Base-by-base conservation (phyloP, 768 basidiomycete species). In the Tricholoma furcatifolium region DNA sequence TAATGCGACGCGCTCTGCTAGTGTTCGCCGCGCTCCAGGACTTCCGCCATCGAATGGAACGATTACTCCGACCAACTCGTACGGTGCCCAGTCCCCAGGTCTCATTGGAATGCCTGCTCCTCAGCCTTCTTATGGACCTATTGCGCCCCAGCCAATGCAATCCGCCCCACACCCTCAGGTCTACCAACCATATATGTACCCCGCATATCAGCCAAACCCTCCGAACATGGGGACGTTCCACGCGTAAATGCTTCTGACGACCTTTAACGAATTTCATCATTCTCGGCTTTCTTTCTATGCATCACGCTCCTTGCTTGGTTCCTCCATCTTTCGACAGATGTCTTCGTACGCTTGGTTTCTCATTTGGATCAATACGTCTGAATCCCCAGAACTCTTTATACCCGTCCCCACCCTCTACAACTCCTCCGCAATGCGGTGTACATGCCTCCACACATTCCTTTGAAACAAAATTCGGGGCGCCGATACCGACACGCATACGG, bases 111-210 rank as follows among this genome's bases (percentile, higher is more conserved):
- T 88, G 81, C 78, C 27, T n/a, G n/a, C n/a, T 7, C 27, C 74
- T 41, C 86, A 86, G 59, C 73, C 80, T n/a, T 65, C 84, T 38
- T 91, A 87, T 67, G 77, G 74, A 56, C 78, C 75, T 48, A 77
- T 85, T 73, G 65, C 78, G 18, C 76, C 84, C 20, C 57, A 59
- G 42, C 17, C 54, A 30, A 48, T 59, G 57, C 79, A 82, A 54
- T 71, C 82, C 42, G 77, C 85, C 9, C 79, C 85, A 53, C 75
- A 80, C 56, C 86, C 80, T 56, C 86, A 88, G 62, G 68, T 87
- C 57, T 91, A 91, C 66, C 84, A 88, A 69, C 79, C 84, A 53
- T 91, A 91, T 74, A 85, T 91, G 87, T 90, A 90, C 65, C 85
- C 86, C 70, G 75, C 87, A 66, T 91, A 91, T 70, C 87, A 87